Evolutionary conservation across 1,284 basidiomycete genomes (phyloP).

Genomic region (Kwoniella shivajii): DNA sequence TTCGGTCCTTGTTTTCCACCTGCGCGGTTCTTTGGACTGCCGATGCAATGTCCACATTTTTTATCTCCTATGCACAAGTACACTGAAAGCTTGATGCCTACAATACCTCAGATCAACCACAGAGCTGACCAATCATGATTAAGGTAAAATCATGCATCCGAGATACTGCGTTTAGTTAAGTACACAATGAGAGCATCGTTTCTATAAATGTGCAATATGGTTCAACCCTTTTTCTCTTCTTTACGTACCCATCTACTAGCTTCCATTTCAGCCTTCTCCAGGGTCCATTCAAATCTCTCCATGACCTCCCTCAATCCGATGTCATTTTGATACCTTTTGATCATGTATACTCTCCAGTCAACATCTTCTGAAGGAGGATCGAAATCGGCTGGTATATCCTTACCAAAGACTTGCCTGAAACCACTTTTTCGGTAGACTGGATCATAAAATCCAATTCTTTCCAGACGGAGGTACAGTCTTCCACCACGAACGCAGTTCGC

Average conservation of each 20-base stretch:
- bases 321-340: background rate
- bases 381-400: background rate
- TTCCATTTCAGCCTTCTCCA: background rate
- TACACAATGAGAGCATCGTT: no score
- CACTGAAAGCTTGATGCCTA: no score
- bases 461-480: constrained; percentile 13
- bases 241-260: background rate
- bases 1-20: no score
- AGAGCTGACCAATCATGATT: no score
- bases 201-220: no score
- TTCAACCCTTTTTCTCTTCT: background rate
- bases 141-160: no score
- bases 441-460: background rate
- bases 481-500: constrained; percentile 18
- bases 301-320: background rate
- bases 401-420: background rate
- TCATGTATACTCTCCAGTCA: background rate
- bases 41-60: no score
- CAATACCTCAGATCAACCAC: no score
- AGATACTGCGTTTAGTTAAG: no score
- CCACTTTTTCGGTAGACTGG: background rate
- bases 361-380: background rate
- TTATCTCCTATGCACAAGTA: no score
- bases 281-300: background rate
- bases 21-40: no score